Base-by-base conservation (phyloP, 148 eudicot genomes). In the Amaranthus cruentus region DNA sequence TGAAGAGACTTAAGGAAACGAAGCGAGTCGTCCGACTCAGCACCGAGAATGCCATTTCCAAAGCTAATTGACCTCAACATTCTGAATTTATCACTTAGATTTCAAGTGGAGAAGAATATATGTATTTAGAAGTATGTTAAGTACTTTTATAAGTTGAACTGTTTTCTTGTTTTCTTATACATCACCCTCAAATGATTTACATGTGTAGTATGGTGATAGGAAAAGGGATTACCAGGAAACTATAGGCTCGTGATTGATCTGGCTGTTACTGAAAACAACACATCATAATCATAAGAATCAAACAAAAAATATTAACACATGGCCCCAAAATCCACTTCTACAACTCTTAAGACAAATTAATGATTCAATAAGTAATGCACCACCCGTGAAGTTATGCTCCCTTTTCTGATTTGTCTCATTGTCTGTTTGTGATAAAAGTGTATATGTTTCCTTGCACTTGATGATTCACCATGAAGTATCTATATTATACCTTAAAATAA, bases 1-100 rank as follows among this genome's bases (percentile, higher is more conserved):
- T 80, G 75, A 15, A 90, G 83, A 88, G 96, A 90, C 38, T 86
- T 90, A 70, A 76, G 67, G 59, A 90, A 88, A 52, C 77, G 57
- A 69, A 80, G 69, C 0, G 66, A 76, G 38, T 86, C 87, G 50
- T 86, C 86, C n/a, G 61, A 65, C 57, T 78, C 80, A 60, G 74
- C 73, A 42, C 68, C 75, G 14, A 71, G 56, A 69, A 38, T 59
- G 70, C 62, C 82, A 75, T 79, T 57, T 75, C 55, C 72, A 79
- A 63, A 59, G 38, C 46, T 62, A 4, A 42, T 53, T 28, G 55
- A 61, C 62, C 65, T 70, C 78, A 79, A 68, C 73, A 79, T 79
- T 38, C 50, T 79, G 46, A 60, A 65, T 74, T 38, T 68, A 68
- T 15, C 46, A 47, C 58, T 72, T 6, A 68, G 13, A 6, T 51